A percentile compares a stretch with the other conserved stretches of the same genome.
phyloP scores from a whole-genome alignment of 345 rosid genomes.

The Euphorbia peplus region DNA sequence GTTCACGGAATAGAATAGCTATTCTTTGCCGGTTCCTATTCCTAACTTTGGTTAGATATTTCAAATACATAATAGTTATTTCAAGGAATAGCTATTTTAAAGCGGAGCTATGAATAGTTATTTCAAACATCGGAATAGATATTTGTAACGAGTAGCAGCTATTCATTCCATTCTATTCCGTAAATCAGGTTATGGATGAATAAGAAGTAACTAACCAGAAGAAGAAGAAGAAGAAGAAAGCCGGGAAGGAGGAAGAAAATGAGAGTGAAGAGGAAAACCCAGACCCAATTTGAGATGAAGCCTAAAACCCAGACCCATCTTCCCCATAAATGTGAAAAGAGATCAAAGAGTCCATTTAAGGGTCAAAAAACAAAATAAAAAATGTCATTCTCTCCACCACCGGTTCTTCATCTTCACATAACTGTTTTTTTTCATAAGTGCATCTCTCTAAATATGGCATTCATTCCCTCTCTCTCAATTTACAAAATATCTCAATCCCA shows the following conservation, averaged over 20 bases:
- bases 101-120: too few relatives aligned
- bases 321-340: neutral
- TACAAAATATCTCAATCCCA: neutral
- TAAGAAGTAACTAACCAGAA: slow-evolving; percentile 30
- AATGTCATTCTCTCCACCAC: slow-evolving; percentile 44
- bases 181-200: neutral
- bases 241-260: slow-evolving; percentile 28
- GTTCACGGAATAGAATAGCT: too few relatives aligned
- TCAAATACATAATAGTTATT: too few relatives aligned
- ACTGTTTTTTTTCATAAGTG: neutral
- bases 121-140: too few relatives aligned
- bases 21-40: too few relatives aligned
- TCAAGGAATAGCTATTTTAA: too few relatives aligned
- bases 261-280: slow-evolving; percentile 38
- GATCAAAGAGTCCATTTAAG: slow-evolving; percentile 27
- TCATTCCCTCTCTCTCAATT: too few relatives aligned
- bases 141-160: too few relatives aligned
- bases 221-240: slow-evolving; percentile 34
- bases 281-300: slow-evolving; percentile 36
- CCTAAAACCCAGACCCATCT: slow-evolving; percentile 41
- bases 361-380: neutral
- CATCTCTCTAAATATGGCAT: neutral
- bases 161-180: too few relatives aligned
- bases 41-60: too few relatives aligned
- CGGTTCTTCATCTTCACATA: slow-evolving; percentile 41